phyloP scores from a whole-genome alignment of 805 yeast species.

The Ogataea philodendri region DNA sequence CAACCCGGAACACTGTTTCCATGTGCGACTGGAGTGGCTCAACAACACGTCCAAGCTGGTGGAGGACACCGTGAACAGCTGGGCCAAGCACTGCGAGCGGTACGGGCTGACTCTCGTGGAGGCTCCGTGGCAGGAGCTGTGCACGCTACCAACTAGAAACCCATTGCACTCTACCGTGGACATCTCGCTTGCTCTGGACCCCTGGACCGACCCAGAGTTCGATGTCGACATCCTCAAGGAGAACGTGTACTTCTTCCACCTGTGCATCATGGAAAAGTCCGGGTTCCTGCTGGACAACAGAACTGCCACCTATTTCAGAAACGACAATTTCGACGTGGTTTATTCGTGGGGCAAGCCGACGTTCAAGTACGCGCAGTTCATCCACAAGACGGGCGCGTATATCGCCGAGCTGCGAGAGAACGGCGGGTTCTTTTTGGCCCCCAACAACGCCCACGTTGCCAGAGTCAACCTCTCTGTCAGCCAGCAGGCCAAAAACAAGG shows the following conservation, averaged over 20 bases:
- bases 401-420: conserved; percentile 81
- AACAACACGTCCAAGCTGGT: conserved; percentile 82
- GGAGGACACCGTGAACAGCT: conserved; percentile 71
- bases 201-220: conserved; percentile 64
- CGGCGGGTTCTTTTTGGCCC: conserved; percentile 79
- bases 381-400: conserved; percentile 86
- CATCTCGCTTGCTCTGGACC: conserved; percentile 62
- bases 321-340: conserved; percentile 55
- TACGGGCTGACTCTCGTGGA: conserved; percentile 82
- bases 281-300: conserved; percentile 83
- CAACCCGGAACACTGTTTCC: conserved; percentile 93
- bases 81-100: conserved; percentile 82
- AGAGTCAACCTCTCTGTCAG: conserved; percentile 54
- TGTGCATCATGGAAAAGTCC: conserved; percentile 61
- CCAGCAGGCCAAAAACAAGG: conserved; percentile 24
- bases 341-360: conserved; percentile 92
- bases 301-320: conserved; percentile 60
- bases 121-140: conserved; percentile 86
- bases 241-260: conserved; percentile 74
- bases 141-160: conserved; percentile 69
- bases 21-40: conserved; percentile 88
- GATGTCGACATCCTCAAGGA: conserved; percentile 40
- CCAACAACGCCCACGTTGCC: conserved; percentile 80
- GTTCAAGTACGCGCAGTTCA: conserved; percentile 82
- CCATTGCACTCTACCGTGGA: conserved; percentile 88